Percentiles rank a stretch among this genome's conserved stretches.
Evolutionary conservation across 1,139 yeast species (phyloP).

Genomic region (Debaryomycetaceae sp.): DNA sequence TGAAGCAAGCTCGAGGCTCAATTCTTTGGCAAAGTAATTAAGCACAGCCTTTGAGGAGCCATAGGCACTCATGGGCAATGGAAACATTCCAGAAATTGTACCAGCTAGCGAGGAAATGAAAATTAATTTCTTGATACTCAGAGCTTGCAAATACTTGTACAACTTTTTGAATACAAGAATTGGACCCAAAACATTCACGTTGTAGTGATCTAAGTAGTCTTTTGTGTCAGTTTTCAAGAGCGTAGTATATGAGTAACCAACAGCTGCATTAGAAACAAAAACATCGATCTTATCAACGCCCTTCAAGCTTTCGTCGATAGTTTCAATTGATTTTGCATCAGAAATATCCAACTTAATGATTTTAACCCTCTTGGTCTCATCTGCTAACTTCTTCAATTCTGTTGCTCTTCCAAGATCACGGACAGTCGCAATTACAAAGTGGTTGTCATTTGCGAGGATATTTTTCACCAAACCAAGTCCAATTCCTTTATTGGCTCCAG

Average conservation of each 20-base stretch:
- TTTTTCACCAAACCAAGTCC: neutral
- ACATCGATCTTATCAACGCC: slow-evolving; percentile 11
- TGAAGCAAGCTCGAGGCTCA: slow-evolving; percentile 17
- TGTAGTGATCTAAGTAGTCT: slow-evolving; percentile 17
- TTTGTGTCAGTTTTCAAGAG: slow-evolving; percentile 7
- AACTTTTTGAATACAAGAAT: slow-evolving; percentile 21
- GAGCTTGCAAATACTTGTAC: slow-evolving; percentile 19
- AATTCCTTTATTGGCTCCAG: neutral
- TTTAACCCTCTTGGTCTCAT: neutral
- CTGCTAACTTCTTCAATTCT: neutral
- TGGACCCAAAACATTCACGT: slow-evolving; percentile 27
- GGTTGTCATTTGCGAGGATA: neutral
- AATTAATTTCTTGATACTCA: slow-evolving; percentile 17
- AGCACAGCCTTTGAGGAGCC: slow-evolving; percentile 29
- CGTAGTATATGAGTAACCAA: slow-evolving; percentile 3
- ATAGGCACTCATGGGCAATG: slow-evolving; percentile 17
- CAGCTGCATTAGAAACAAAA: slow-evolving; percentile 17
- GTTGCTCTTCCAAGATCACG: neutral
- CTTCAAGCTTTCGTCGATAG: too few species aligned
- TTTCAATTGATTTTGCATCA: slow-evolving; percentile 1
- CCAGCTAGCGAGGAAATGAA: slow-evolving; percentile 24
- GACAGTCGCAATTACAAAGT: neutral
- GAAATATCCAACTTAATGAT: slow-evolving; percentile 7
- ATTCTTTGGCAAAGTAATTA: slow-evolving; percentile 16
- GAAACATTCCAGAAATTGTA: slow-evolving; percentile 12